phyloP scores from a whole-genome alignment of 2,329 filamentous ascomycete species.

The Claviceps africana region DNA sequence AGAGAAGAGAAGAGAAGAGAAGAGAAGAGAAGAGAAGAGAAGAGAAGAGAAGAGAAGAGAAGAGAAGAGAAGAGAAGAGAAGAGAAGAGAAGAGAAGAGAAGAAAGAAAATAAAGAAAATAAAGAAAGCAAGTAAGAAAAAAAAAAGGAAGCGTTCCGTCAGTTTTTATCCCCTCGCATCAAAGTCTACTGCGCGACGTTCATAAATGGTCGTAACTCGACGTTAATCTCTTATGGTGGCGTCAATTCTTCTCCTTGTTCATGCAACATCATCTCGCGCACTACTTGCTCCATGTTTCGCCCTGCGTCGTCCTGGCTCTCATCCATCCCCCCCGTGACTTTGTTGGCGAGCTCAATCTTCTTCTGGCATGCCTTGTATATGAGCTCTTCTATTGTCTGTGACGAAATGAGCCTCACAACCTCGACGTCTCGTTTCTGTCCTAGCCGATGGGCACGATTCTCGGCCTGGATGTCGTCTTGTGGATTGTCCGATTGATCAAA shows the following conservation, averaged over 20 bases:
- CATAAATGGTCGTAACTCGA: neutral
- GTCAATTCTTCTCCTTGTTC: conserved; percentile 22
- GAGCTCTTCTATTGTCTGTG: conserved; percentile 78
- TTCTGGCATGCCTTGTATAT: conserved; percentile 84
- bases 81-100: neutral
- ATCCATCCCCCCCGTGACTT: conserved; percentile 31
- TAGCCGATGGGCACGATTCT: conserved; percentile 90
- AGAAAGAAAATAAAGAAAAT: neutral
- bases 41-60: neutral
- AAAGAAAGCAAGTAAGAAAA: no score
- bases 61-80: neutral
- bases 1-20: neutral
- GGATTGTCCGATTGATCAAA: conserved; percentile 97
- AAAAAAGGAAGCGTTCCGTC: neutral
- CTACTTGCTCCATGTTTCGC: conserved; percentile 28
- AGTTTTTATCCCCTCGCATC: neutral
- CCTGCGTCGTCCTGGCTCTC: conserved; percentile 17
- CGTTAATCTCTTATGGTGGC: conserved; percentile 19
- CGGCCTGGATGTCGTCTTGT: conserved; percentile 94
- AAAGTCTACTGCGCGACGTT: neutral
- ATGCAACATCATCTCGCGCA: conserved; percentile 27
- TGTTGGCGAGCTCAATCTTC: conserved; percentile 74
- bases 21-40: no score
- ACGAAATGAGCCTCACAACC: conserved; percentile 70
- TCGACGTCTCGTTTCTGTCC: conserved; percentile 86